Conservation (phyloP, 2,329 filamentous ascomycete genomes). For the Aspergillus texensis region DNA sequence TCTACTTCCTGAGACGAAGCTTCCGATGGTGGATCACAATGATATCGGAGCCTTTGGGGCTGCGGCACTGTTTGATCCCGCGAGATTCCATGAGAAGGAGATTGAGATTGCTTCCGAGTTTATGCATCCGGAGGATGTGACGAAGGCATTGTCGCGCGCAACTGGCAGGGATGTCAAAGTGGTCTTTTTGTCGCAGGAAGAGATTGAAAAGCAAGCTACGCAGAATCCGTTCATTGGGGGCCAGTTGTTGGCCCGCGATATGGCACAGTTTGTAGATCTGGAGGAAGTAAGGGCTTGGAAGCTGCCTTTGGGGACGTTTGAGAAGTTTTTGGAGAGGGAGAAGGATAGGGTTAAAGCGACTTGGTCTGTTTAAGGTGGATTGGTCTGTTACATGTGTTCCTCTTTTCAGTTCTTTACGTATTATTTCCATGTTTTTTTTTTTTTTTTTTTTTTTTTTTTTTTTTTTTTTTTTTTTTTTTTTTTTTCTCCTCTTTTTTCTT, state of each 20-base stretch:
- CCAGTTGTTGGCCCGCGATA: slow-evolving; percentile 43
- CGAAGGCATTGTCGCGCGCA: slow-evolving; percentile 39
- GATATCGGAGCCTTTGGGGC: slow-evolving; percentile 53
- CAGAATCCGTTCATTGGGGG: slow-evolving; percentile 43
- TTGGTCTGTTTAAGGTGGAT: slow-evolving; percentile 10
- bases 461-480: no score
- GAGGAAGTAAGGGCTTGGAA: slow-evolving; percentile 38
- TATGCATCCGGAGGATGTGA: slow-evolving; percentile 39
- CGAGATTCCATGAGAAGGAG: slow-evolving; percentile 44
- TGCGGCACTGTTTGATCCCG: slow-evolving; percentile 48
- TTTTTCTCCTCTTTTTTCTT: no score
- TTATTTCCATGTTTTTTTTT: background rate
- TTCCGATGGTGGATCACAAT: slow-evolving; percentile 51
- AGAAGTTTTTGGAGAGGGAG: slow-evolving; percentile 49
- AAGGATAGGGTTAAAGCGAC: slow-evolving; percentile 27
- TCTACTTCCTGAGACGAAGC: slow-evolving; percentile 33
- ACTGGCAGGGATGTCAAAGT: slow-evolving; percentile 40
- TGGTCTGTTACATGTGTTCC: background rate
- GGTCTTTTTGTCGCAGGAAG: slow-evolving; percentile 45
- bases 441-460: no score
- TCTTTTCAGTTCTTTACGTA: background rate
- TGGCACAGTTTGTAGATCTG: slow-evolving; percentile 39
- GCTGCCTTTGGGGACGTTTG: slow-evolving; percentile 48
- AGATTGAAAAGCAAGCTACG: slow-evolving; percentile 38
- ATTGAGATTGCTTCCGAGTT: slow-evolving; percentile 49